A percentile compares a stretch with the other conserved stretches of the same genome.
phyloP scores from a whole-genome alignment of 129 eudicot species.

The Lonicera japonica region DNA sequence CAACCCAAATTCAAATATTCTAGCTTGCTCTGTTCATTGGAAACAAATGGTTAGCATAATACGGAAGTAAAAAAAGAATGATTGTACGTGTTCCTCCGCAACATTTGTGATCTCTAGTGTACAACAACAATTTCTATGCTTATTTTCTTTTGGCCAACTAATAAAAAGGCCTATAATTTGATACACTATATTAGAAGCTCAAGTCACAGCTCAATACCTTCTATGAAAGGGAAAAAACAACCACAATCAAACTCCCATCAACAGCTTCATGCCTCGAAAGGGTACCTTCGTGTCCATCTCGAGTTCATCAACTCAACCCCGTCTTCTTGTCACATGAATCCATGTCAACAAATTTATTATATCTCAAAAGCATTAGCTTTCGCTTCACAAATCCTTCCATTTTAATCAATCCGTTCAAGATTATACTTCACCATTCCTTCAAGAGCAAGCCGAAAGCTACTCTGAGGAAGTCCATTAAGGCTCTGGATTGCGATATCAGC shows the following conservation, averaged over 20 bases:
- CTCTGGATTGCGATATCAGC: slow-evolving; percentile 66
- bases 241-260: neutral
- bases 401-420: slow-evolving; percentile 68
- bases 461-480: slow-evolving; percentile 64
- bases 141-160: no score
- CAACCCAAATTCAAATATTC: no score
- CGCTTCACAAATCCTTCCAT: no score
- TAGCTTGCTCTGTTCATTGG: neutral
- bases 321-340: slow-evolving; percentile 6
- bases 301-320: slow-evolving; percentile 10
- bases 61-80: neutral
- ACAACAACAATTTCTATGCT: neutral
- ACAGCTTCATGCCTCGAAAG: neutral
- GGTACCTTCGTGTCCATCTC: neutral
- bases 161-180: no score
- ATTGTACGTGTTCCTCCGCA: neutral
- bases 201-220: neutral
- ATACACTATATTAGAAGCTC: neutral
- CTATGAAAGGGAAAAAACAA: neutral
- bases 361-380: no score
- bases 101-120: neutral
- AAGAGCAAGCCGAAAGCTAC: slow-evolving; percentile 57
- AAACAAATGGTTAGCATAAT: neutral
- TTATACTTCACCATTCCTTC: slow-evolving; percentile 80
- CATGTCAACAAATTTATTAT: slow-evolving; percentile 5